phyloP scores from a whole-genome alignment of 257 asterid species.

The Lithospermum erythrorhizon region DNA sequence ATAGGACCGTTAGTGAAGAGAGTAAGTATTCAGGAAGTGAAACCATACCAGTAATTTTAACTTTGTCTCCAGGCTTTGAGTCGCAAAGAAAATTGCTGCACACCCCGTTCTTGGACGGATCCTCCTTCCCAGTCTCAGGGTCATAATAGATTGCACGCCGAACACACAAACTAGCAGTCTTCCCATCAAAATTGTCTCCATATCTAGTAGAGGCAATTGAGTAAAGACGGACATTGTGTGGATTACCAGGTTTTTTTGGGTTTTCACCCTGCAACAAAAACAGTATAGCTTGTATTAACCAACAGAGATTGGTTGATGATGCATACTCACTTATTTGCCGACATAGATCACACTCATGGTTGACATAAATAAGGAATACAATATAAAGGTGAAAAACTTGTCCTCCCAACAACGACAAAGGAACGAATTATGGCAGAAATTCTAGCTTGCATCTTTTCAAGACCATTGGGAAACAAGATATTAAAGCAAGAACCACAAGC shows the following conservation, averaged over 20 bases:
- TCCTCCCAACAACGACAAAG: too few relatives aligned
- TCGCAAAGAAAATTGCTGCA: slow-evolving; percentile 91
- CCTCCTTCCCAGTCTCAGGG: slow-evolving; percentile 86
- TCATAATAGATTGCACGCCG: slow-evolving; percentile 88
- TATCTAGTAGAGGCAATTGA: slow-evolving; percentile 92
- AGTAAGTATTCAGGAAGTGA: slow-evolving; percentile 3
- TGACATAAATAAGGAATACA: too few relatives aligned
- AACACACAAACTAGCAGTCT: slow-evolving; percentile 83
- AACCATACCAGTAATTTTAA: slow-evolving; percentile 59
- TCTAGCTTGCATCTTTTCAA: too few relatives aligned
- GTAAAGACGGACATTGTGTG: slow-evolving; percentile 75
- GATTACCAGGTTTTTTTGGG: slow-evolving; percentile 87
- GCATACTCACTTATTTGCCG: too few relatives aligned
- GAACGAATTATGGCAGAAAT: too few relatives aligned
- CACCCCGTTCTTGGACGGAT: slow-evolving; percentile 71
- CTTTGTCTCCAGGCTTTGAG: slow-evolving; percentile 83
- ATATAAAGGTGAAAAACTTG: too few relatives aligned
- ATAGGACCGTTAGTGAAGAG: too few relatives aligned
- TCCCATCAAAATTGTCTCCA: slow-evolving; percentile 82
- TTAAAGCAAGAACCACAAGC: too few relatives aligned
- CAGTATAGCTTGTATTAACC: background rate
- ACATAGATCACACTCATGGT: too few relatives aligned
- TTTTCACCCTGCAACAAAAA: slow-evolving; percentile 62
- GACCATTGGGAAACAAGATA: too few relatives aligned
- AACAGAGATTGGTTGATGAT: background rate